These are phyloP conservation scores for Fusarium nelsonii DNA, from an alignment of 2,329 filamentous ascomycete species.

Conservation along the genomic window DNA sequence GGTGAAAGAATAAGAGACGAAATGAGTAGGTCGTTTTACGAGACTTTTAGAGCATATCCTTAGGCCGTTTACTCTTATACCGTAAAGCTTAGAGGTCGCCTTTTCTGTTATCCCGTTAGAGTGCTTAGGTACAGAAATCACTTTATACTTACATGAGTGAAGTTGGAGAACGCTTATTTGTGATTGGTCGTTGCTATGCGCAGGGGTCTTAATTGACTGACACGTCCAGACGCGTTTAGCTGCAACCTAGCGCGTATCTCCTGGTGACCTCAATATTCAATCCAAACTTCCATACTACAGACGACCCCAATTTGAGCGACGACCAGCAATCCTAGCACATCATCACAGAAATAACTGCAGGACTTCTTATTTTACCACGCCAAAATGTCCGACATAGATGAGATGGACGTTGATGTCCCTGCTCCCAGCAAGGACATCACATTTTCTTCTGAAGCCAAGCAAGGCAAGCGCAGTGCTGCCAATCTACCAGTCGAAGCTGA, in stretches of 20 bases:
- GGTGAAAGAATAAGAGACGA: too few species aligned
- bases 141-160: not conserved
- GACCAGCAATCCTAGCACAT: not conserved
- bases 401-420: conserved; percentile 71
- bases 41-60: too few species aligned
- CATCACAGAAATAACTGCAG: not conserved
- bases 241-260: conserved; percentile 46
- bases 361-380: not conserved
- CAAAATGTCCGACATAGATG: conserved; percentile 70
- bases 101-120: too few species aligned
- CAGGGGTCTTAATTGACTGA: conserved; percentile 49
- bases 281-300: conserved; percentile 20
- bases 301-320: conserved; percentile 8
- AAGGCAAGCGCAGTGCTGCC: conserved; percentile 92
- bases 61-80: too few species aligned
- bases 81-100: too few species aligned
- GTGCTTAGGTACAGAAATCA: not conserved
- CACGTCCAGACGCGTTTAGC: conserved; percentile 50
- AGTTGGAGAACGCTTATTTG: not conserved
- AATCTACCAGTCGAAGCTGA: conserved; percentile 95
- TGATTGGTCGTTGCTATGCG: conserved; percentile 27
- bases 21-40: too few species aligned
- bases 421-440: conserved; percentile 61
- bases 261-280: conserved; percentile 44
- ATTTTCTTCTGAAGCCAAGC: conserved; percentile 82